Conservation (phyloP, 2,329 filamentous ascomycete genomes). For the Paraphoma chrysanthemicola region DNA sequence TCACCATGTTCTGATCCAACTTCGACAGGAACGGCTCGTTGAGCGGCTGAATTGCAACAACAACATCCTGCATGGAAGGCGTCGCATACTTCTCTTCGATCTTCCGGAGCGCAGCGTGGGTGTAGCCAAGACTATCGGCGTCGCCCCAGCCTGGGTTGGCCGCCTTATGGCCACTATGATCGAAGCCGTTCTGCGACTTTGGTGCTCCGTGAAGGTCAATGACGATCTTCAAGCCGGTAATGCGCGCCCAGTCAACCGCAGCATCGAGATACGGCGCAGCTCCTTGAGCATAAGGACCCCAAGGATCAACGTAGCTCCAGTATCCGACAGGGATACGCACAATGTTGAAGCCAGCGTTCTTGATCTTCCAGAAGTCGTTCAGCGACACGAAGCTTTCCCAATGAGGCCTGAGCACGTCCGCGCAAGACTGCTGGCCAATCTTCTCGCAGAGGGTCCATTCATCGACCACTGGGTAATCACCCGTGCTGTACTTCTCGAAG, state of each 20-base stretch:
- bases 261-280: constrained; percentile 59
- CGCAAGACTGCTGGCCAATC: constrained; percentile 55
- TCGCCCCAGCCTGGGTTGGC: constrained; percentile 54
- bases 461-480: constrained; percentile 50
- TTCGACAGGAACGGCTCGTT: constrained; percentile 63
- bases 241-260: constrained; percentile 63
- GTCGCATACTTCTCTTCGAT: constrained; percentile 65
- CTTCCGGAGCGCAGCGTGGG: constrained; percentile 62
- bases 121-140: constrained; percentile 56
- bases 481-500: constrained; percentile 49
- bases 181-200: constrained; percentile 67
- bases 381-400: constrained; percentile 60
- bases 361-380: constrained; percentile 63
- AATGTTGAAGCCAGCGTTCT: constrained; percentile 63
- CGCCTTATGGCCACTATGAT: constrained; percentile 63
- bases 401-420: constrained; percentile 54
- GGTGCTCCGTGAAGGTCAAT: constrained; percentile 63
- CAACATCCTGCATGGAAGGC: constrained; percentile 61
- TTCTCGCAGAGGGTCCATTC: constrained; percentile 59
- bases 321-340: constrained; percentile 66
- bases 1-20: constrained; percentile 54
- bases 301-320: constrained; percentile 57
- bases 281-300: constrained; percentile 51
- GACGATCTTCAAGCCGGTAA: constrained; percentile 61
- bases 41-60: constrained; percentile 64